These are phyloP conservation scores for Plasmodium chabaudi DNA, from an alignment of 169 alveolate species.

Conservation along the genomic window DNA sequence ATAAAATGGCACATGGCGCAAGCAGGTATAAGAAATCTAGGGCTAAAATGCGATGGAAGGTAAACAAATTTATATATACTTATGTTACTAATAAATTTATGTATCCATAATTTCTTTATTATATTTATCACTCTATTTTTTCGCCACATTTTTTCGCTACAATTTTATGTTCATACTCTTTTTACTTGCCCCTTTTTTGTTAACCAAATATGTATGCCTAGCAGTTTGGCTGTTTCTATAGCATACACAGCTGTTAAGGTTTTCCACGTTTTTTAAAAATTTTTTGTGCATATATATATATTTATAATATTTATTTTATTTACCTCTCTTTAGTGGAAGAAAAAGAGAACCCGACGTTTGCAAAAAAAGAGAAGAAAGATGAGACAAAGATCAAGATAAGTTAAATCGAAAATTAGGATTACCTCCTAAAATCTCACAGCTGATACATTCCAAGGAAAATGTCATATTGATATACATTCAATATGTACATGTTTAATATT, in stretches of 20 bases:
- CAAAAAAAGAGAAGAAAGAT: slow-evolving; percentile 93
- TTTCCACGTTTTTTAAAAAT: too few species aligned
- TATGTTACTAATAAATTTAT: slow-evolving; percentile 4
- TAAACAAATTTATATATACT: slow-evolving; percentile 35
- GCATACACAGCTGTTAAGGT: too few species aligned
- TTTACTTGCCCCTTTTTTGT: too few species aligned
- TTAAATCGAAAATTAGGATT: neutral
- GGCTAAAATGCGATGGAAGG: slow-evolving; percentile 95
- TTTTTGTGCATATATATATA: too few species aligned
- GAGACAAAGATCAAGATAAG: slow-evolving; percentile 92
- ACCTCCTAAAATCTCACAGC: too few species aligned
- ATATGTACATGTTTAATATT: too few species aligned
- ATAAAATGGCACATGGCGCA: slow-evolving; percentile 93
- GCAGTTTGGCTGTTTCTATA: too few species aligned
- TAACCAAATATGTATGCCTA: too few species aligned
- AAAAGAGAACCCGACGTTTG: slow-evolving; percentile 93
- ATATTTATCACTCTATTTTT: neutral
- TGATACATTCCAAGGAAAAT: too few species aligned
- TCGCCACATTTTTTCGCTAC: neutral
- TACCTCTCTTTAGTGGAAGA: slow-evolving; percentile 89
- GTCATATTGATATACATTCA: too few species aligned
- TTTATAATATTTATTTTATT: neutral
- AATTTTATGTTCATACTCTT: too few species aligned
- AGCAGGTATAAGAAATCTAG: slow-evolving; percentile 94
- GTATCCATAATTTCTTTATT: neutral